Conservation (phyloP, 164 flowering plant species). For the Dillenia turbinata region DNA sequence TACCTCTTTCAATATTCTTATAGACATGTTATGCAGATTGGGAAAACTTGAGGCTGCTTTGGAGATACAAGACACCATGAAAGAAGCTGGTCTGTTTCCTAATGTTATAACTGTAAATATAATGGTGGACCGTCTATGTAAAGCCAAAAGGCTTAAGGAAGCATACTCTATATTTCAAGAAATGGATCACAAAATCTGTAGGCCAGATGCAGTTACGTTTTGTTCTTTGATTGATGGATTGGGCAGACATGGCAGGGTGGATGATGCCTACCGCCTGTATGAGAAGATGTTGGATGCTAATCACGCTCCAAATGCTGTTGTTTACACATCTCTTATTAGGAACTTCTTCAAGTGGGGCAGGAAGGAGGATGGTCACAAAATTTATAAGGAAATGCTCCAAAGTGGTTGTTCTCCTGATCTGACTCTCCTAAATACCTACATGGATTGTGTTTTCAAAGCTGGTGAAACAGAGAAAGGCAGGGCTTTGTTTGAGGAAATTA, state of each 20-base stretch:
- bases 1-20: conserved; percentile 68
- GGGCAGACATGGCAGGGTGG: conserved; percentile 68
- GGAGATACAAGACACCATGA: conserved; percentile 56
- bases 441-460: conserved; percentile 94
- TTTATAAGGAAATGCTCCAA: conserved; percentile 78
- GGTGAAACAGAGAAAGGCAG: conserved; percentile 83
- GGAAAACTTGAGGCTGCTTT: conserved; percentile 67
- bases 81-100: conserved; percentile 77
- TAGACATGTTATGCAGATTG: conserved; percentile 78
- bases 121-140: conserved; percentile 84
- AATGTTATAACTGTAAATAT: conserved; percentile 77
- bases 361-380: conserved; percentile 86
- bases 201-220: conserved; percentile 65
- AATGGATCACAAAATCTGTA: conserved; percentile 55
- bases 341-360: conserved; percentile 80
- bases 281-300: conserved; percentile 77
- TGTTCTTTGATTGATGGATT: conserved; percentile 88
- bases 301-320: conserved; percentile 55
- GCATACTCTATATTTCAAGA: conserved; percentile 71
- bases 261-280: conserved; percentile 76
- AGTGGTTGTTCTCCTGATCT: conserved; percentile 66
- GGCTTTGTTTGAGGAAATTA: conserved; percentile 73
- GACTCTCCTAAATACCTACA: conserved; percentile 78
- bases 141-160: conserved; percentile 68
- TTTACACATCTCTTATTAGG: conserved; percentile 75